Conservation (phyloP, 1,284 basidiomycete genomes). For the Cystobasidium sp. region DNA sequence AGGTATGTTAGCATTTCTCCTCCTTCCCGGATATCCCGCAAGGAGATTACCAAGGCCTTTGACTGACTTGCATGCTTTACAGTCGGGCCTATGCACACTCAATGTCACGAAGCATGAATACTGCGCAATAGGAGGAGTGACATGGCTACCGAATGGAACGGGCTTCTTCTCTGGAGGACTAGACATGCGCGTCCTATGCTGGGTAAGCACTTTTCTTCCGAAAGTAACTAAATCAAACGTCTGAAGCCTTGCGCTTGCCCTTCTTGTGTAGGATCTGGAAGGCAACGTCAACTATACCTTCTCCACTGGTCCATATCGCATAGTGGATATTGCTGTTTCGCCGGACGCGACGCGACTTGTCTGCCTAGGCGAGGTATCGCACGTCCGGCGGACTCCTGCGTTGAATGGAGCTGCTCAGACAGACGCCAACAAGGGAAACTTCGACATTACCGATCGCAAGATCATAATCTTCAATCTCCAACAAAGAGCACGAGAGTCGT, state of each 20-base stretch:
- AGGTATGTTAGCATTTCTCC: slow-evolving; percentile 62
- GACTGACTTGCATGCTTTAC: slow-evolving; percentile 1
- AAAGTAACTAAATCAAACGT: too few relatives aligned
- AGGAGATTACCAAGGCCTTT: not conserved
- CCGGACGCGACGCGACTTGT: slow-evolving; percentile 83
- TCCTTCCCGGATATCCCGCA: not conserved
- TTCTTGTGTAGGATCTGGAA: slow-evolving; percentile 65
- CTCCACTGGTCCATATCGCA: slow-evolving; percentile 75
- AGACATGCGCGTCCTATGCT: slow-evolving; percentile 84
- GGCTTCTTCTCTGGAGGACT: slow-evolving; percentile 89
- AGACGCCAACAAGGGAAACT: slow-evolving; percentile 14
- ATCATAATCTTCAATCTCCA: slow-evolving; percentile 74
- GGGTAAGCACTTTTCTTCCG: slow-evolving; percentile 65
- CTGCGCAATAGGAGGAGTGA: slow-evolving; percentile 75
- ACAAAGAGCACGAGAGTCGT: slow-evolving; percentile 60
- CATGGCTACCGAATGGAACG: slow-evolving; percentile 84
- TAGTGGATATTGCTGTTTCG: slow-evolving; percentile 84
- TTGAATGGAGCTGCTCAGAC: slow-evolving; percentile 14
- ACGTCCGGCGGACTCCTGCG: slow-evolving; percentile 30
- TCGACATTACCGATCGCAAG: slow-evolving; percentile 57
- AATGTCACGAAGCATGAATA: slow-evolving; percentile 61
- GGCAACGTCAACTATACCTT: slow-evolving; percentile 74
- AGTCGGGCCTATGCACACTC: slow-evolving; percentile 65
- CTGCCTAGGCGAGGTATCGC: slow-evolving; percentile 67
- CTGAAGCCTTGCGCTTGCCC: not conserved